Percentiles rank a stretch among this genome's conserved stretches.
These are phyloP conservation scores for Kodamaea anthophila DNA, from an alignment of 1,139 yeast species.

Conservation along the genomic window DNA sequence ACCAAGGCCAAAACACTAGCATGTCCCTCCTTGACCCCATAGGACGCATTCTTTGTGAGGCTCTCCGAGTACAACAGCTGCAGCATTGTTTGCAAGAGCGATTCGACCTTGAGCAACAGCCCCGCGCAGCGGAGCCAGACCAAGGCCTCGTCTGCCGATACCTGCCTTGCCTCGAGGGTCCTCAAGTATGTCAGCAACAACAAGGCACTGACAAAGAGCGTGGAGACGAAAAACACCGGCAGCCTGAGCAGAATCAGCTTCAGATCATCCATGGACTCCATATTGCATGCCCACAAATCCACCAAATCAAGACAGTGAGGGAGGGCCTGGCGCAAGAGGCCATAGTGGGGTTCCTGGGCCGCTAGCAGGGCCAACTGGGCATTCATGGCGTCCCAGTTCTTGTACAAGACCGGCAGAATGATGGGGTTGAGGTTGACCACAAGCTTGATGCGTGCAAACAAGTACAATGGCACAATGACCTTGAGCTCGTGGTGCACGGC, in stretches of 20 bases:
- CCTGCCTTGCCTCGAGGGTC: constrained; percentile 38
- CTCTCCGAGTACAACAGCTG: constrained; percentile 42
- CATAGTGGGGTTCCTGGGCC: constrained; percentile 37
- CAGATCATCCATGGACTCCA: constrained; percentile 57
- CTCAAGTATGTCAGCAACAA: constrained; percentile 57
- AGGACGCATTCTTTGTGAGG: constrained; percentile 43
- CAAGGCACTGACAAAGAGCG: constrained; percentile 55
- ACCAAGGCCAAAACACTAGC: constrained; percentile 2
- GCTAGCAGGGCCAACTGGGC: constrained; percentile 32
- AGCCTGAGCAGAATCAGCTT: constrained; percentile 62
- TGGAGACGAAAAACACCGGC: constrained; percentile 67
- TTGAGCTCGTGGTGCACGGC: constrained; percentile 51
- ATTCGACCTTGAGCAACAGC: constrained; percentile 51
- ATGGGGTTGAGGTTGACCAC: constrained; percentile 55
- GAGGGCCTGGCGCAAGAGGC: constrained; percentile 54
- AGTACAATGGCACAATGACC: constrained; percentile 56
- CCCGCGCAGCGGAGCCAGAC: constrained; percentile 46
- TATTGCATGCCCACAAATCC: constrained; percentile 64
- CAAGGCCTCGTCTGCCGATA: constrained; percentile 27
- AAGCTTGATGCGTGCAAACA: constrained; percentile 58
- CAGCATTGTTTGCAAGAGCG: constrained; percentile 37
- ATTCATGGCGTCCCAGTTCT: constrained; percentile 65
- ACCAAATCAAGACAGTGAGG: constrained; percentile 53
- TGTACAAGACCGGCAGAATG: constrained; percentile 49
- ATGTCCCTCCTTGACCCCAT: constrained; percentile 5